A percentile compares a stretch with the other conserved stretches of the same genome.
Conservation (phyloP, 2,329 filamentous ascomycete genomes). For the Blastomyces silverae region DNA sequence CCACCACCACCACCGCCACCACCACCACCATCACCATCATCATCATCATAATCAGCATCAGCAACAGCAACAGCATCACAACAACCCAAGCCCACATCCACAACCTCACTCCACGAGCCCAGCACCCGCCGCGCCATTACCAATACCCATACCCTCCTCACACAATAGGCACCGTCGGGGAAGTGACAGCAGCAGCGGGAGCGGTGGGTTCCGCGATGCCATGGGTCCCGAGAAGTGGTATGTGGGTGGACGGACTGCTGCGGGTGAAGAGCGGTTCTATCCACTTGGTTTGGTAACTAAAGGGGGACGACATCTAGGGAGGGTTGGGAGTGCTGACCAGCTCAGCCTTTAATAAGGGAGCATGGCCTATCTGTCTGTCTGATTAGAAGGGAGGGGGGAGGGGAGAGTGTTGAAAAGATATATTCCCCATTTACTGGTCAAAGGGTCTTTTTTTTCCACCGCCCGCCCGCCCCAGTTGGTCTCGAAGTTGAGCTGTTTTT, state of each 20-base stretch:
- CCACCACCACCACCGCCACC: slow-evolving; percentile 36
- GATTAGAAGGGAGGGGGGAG: background rate
- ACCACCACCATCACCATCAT: slow-evolving; percentile 36
- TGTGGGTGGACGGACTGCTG: slow-evolving; percentile 44
- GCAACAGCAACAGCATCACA: slow-evolving; percentile 25
- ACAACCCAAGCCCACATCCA: slow-evolving; percentile 20
- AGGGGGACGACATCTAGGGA: slow-evolving; percentile 36
- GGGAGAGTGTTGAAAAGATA: background rate
- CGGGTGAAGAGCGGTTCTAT: slow-evolving; percentile 46
- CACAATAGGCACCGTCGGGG: slow-evolving; percentile 39
- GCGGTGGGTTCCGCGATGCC: slow-evolving; percentile 44
- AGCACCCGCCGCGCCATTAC: slow-evolving; percentile 30
- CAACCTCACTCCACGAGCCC: slow-evolving; percentile 21
- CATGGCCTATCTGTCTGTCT: background rate
- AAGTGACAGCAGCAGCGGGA: slow-evolving; percentile 44
- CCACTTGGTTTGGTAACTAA: slow-evolving; percentile 44
- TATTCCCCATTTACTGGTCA: background rate
- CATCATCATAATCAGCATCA: slow-evolving; percentile 32
- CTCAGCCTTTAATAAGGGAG: slow-evolving; percentile 43
- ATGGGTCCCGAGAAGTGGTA: slow-evolving; percentile 47
- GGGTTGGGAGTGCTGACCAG: slow-evolving; percentile 45
- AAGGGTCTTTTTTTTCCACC: background rate
- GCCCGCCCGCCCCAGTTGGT: too few relatives aligned
- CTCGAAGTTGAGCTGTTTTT: too few relatives aligned
- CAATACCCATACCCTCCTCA: slow-evolving; percentile 35